Base-by-base conservation (phyloP, 1,139 yeast species). In the Scheffersomyces lignicola region DNA sequence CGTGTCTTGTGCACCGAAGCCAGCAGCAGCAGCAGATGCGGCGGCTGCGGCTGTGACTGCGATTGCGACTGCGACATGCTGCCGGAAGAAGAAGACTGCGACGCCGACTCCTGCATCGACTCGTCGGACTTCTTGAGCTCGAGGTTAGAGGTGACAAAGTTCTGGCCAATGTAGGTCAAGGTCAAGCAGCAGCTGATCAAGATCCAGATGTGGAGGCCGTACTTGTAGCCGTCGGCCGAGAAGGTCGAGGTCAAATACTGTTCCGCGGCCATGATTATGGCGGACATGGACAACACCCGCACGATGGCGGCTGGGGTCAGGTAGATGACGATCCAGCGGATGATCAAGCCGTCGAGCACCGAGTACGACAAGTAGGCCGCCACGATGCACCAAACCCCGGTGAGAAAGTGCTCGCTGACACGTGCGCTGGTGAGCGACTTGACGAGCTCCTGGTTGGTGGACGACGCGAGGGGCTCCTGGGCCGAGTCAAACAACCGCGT, bases 281-380 rank as follows among this genome's bases (percentile, higher is more conserved):
- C 67, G 3, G 92, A 83, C 79, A 88, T 80, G 7, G 95, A 81
- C 33, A 89, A 65, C 69, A 89, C 87, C 35, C 97, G 69, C 15
- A 90, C 75, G 24, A 89, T 85, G 0, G 96, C 95, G 0, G 96
- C 97, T 2, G 85, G 72, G 0, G 90, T 82, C 43, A 88, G 84
- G 56, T 90, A 90, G 13, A 86, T 87, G 26, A 90, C 94, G 25
- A 90, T 86, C 95, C 97, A 92, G 31, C 98, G 69, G 15, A 88
- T 84, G 83, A 90, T 87, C 25, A 92, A 66, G 0, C 96, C 95
- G 54, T 90, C 97, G 26, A 90, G 66, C 4, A 88, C 89, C 2
- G 90, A 79, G 57, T 82, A 89, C 9, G 95, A 81, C 39, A 92
- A 66, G 52, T 88, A 88, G 3, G 89, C 89, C 2, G 95, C 78